A percentile compares a stretch with the other conserved stretches of the same genome.
Conservation (phyloP, 768 basidiomycete species). For the Nidularia sp. region DNA sequence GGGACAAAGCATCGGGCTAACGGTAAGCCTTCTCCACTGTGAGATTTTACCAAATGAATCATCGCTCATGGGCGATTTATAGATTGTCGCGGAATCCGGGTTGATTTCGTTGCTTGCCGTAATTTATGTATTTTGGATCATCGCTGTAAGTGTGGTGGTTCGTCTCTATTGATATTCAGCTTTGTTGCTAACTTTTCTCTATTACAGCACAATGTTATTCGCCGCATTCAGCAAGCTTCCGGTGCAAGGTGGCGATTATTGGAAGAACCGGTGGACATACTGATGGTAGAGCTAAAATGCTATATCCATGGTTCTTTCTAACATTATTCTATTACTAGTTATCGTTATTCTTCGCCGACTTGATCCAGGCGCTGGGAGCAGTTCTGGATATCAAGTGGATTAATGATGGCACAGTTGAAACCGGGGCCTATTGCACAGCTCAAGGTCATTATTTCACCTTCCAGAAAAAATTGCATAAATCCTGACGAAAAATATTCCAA, state of each 20-base stretch:
- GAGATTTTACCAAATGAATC: background rate
- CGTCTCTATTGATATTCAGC: background rate
- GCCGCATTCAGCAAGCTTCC: constrained; percentile 14
- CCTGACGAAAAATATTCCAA: background rate
- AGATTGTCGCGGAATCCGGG: constrained; percentile 31
- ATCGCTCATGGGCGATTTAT: background rate
- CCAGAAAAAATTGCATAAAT: background rate
- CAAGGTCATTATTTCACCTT: constrained; percentile 20
- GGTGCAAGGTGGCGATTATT: constrained; percentile 18
- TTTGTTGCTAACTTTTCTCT: background rate
- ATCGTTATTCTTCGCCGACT: background rate
- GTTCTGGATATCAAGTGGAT: constrained; percentile 19
- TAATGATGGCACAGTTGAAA: constrained; percentile 22
- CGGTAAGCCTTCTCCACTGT: constrained; percentile 18
- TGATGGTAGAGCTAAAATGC: constrained; percentile 27
- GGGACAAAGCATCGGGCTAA: constrained; percentile 29
- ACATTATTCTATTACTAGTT: background rate
- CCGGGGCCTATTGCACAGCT: constrained; percentile 27
- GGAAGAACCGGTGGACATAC: constrained; percentile 31
- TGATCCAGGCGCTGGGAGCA: background rate
- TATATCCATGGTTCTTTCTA: background rate
- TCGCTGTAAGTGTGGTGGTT: constrained; percentile 16
- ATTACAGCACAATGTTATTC: constrained; percentile 22
- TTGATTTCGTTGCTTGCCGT: constrained; percentile 29
- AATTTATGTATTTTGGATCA: constrained; percentile 21